These are phyloP conservation scores for Rhynchospora pubera DNA, from an alignment of 176 grass and related monocot species.

Conservation along the genomic window DNA sequence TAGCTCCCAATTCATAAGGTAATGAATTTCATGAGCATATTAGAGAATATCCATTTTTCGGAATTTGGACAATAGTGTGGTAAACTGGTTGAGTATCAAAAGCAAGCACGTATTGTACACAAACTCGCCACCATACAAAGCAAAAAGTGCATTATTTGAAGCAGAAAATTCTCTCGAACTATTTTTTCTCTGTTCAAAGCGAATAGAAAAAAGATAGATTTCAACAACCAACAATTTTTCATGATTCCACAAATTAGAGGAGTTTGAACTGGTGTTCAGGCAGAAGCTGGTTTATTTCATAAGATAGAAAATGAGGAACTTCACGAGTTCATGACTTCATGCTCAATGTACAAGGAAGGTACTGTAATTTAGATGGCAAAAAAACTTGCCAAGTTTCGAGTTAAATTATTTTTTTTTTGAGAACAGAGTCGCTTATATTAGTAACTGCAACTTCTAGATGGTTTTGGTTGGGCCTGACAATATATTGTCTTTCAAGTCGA, in stretches of 20 bases:
- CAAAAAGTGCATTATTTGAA: not conserved
- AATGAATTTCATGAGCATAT: not conserved
- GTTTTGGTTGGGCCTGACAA: slow-evolving; percentile 11
- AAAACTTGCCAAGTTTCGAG: not conserved
- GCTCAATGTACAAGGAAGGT: not conserved
- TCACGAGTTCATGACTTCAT: not conserved
- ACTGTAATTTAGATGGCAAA: not conserved
- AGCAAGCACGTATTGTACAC: not conserved
- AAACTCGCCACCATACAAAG: not conserved
- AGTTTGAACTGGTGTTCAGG: not conserved
- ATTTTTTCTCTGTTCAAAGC: not conserved
- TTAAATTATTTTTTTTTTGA: not conserved
- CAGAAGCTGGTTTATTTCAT: not conserved
- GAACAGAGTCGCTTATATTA: not conserved
- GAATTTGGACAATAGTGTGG: not conserved
- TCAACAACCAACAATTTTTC: not conserved
- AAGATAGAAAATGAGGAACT: not conserved
- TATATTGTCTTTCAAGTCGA: slow-evolving; percentile 11
- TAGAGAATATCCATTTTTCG: not conserved
- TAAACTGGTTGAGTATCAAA: not conserved
- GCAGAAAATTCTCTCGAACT: not conserved
- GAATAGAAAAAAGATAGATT: not conserved
- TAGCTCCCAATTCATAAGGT: slow-evolving; percentile 1
- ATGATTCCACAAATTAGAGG: not conserved
- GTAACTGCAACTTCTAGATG: not conserved